These are phyloP conservation scores for Fraxinus angustifolia DNA, from an alignment of 305 asterid genomes.

Conservation along the genomic window DNA sequence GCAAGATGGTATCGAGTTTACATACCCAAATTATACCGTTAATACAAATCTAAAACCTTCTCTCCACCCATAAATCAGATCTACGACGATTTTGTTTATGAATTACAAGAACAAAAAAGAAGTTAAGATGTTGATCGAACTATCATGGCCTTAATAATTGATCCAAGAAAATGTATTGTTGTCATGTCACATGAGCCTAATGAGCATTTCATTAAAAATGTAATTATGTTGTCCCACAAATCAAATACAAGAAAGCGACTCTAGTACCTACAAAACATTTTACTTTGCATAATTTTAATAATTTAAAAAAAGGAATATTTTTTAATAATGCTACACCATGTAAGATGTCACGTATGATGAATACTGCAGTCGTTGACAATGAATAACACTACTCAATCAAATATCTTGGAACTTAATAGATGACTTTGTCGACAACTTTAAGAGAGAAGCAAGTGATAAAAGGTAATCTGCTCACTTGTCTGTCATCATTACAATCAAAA, in stretches of 20 bases:
- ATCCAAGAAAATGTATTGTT: constrained; percentile 4
- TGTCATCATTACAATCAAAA: constrained; percentile 33
- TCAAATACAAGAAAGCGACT: neutral
- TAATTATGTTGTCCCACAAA: constrained; percentile 10
- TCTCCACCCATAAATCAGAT: neutral
- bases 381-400: neutral
- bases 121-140: neutral
- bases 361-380: neutral
- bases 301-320: neutral
- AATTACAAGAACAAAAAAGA: too few species aligned
- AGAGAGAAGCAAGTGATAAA: constrained; percentile 19
- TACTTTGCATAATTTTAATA: neutral
- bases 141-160: neutral
- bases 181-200: constrained; percentile 35
- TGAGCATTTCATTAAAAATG: constrained; percentile 15
- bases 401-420: constrained; percentile 23
- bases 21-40: neutral
- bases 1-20: neutral
- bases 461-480: constrained; percentile 24
- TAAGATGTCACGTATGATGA: too few species aligned
- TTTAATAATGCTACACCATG: neutral
- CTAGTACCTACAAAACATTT: too few species aligned
- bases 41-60: neutral
- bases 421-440: constrained; percentile 22
- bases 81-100: neutral